These are phyloP conservation scores for Chloris gayana DNA, from an alignment of 176 grass and related monocot genomes.

Conservation along the genomic window DNA sequence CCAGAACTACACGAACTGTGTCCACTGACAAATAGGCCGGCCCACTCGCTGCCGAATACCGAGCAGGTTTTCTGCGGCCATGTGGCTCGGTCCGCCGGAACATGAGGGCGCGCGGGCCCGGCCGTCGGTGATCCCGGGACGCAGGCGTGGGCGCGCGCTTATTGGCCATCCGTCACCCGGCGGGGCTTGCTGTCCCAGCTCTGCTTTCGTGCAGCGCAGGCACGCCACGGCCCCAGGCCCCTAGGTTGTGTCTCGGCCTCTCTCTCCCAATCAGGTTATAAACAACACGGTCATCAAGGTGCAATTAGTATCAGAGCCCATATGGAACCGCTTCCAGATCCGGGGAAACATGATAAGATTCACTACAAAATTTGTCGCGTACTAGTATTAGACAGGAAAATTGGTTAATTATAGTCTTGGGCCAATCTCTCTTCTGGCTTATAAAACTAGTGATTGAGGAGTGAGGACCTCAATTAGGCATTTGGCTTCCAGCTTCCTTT, in stretches of 20 bases:
- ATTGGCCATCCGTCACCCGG: background rate
- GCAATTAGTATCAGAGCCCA: background rate
- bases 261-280: background rate
- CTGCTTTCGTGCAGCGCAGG: conserved; percentile 30
- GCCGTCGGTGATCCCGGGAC: conserved; percentile 20
- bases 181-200: background rate
- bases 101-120: background rate
- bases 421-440: too few species aligned
- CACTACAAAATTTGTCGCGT: background rate
- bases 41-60: background rate
- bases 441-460: too few species aligned
- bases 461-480: too few species aligned
- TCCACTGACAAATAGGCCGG: background rate
- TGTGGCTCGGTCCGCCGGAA: conserved; percentile 26
- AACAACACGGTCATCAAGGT: conserved; percentile 6
- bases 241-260: background rate
- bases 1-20: background rate
- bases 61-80: conserved; percentile 27
- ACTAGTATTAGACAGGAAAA: too few species aligned
- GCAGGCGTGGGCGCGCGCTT: background rate
- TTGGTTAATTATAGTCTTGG: too few species aligned
- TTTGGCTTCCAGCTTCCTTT: too few species aligned
- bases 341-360: background rate
- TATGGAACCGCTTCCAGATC: background rate
- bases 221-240: conserved; percentile 2